A percentile compares a stretch with the other conserved stretches of the same genome.
These are phyloP conservation scores for Pseudogymnoascus destructans DNA, from an alignment of 2,329 filamentous ascomycete genomes.

Conservation along the genomic window DNA sequence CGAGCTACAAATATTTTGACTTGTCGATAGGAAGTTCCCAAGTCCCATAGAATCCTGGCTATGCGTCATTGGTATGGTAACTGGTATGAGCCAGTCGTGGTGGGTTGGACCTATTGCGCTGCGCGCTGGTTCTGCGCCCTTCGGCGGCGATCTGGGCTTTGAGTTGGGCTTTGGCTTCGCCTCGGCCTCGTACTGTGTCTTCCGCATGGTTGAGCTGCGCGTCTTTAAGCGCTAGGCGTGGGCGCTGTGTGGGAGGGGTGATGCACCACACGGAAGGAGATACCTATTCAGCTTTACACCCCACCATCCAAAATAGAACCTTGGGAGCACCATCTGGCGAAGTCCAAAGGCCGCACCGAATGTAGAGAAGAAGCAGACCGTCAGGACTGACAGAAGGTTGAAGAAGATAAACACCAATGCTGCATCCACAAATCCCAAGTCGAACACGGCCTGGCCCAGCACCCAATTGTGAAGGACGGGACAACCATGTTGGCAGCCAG, in stretches of 20 bases:
- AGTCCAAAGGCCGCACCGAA: conserved; percentile 64
- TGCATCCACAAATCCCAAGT: conserved; percentile 59
- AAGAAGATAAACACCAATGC: conserved; percentile 61
- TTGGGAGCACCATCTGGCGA: conserved; percentile 67
- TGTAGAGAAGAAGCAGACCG: conserved; percentile 64
- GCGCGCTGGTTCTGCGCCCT: conserved; percentile 36
- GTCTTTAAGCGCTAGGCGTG: background rate
- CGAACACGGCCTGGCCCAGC: conserved; percentile 53
- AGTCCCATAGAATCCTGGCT: no score
- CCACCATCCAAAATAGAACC: conserved; percentile 64
- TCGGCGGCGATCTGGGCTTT: conserved; percentile 39
- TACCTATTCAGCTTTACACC: conserved; percentile 50
- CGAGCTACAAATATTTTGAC: no score
- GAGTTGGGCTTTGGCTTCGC: conserved; percentile 53
- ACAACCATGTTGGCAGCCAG: conserved; percentile 68
- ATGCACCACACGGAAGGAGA: no score
- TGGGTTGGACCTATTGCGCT: conserved; percentile 53
- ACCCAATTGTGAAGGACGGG: conserved; percentile 62
- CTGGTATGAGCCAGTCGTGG: conserved; percentile 60
- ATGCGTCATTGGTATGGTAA: conserved; percentile 45
- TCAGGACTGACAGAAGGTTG: conserved; percentile 58
- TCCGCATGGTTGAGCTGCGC: conserved; percentile 28
- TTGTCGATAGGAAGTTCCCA: no score
- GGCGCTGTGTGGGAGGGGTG: background rate
- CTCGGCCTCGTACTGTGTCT: conserved; percentile 35